Evolutionary conservation across 805 yeast genomes (phyloP), one percentile per base, ranked within the genome.

Genomic region (Clavispora vitiphila): DNA sequence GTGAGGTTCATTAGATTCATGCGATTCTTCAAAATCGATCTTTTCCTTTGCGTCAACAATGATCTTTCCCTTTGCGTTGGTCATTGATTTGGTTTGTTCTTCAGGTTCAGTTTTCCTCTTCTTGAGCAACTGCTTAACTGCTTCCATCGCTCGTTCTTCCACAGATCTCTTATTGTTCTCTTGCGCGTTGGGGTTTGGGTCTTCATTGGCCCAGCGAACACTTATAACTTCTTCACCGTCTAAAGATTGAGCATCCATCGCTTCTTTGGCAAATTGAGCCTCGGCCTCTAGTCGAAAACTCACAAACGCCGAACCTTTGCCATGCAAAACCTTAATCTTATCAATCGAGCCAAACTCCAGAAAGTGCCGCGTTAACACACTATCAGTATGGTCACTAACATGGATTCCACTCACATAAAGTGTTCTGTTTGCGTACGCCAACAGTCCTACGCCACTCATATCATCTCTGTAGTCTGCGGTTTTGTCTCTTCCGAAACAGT

Each of bases 241-340:
- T 7, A 90, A 58, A 8, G 85, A 74, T 59, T 91, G 98, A 34
- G 82, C 81, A 30, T 83, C 77, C 96, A 91, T 87, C 1, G 96
- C 96, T 60, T 91, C 98, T 54, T 87, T 86, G 0, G 96, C 96
- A 69, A 91, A 93, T 60, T 91, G 97, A 0, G 97, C 97, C 56
- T 76, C 81, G 16, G 74, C 60, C 53, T 87, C 96, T 26, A 71
- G 60, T 42, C 70, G 71, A 56, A 67, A 91, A 1, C 85, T 82
- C 6, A 93, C 77, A 64, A 91, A 90, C 0, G 90, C 96, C 55
- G 90, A 79, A 30, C 79, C 77, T 54, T 82, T 81, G 20, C 66
- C 64, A 40, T 75, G 72, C 11, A 86, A 62, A 12, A 81, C 81
- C 47, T 83, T 71, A 21, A 86, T 72, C 42, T 80, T 72, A 35